Base-by-base conservation (phyloP, 139 green algal species). In the Tetratostichococcus sp. region DNA sequence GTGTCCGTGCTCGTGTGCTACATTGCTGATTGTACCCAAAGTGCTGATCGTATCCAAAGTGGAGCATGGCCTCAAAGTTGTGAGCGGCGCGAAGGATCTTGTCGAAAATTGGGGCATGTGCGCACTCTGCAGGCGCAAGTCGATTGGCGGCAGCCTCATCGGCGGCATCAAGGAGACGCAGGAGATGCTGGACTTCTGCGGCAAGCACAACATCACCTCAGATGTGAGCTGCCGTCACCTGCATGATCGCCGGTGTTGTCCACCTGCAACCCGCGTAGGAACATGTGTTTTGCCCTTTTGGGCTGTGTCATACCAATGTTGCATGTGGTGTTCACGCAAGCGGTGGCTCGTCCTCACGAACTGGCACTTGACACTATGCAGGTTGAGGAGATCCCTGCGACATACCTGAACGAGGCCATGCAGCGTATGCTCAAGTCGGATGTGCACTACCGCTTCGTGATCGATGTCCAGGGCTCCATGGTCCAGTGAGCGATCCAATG, bases 121-220 rank as follows among this genome's bases (percentile, higher is more conserved):
- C n/a, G n/a, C 30, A 43, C n/a, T 39, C 5, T 28, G 43, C 8
- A n/a, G 25, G 4, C 30, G 26, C 58, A 25, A 33, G 73, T 23
- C 75, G 80, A 57, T 92, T 14, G 77, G 39, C 21, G 87, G 86
- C 50, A 82, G 65, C 33, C 43, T 90, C 17, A 91, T 94, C 75
- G 89, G 89, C 30, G 83, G 85, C 72, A 92, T 94, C 75, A 75
- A 77, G 50, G 83, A 95, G 82, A 94, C 89, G 4, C 91, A 95
- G 71, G 77, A 93, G 50, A 91, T 93, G 88, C 75, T 93, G 30
- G 84, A 95, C 69, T 93, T 93, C 74, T 93, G 87, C 50, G 86
- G 71, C 2, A 39, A 94, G 80, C 75, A 95, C 31, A 78, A 79
- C 74, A 82, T 95, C 23, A 75, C 73, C 35, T 87, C 75, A 34